These are phyloP conservation scores for Golubevia pallescens DNA, from an alignment of 1,284 basidiomycete species.

Conservation along the genomic window DNA sequence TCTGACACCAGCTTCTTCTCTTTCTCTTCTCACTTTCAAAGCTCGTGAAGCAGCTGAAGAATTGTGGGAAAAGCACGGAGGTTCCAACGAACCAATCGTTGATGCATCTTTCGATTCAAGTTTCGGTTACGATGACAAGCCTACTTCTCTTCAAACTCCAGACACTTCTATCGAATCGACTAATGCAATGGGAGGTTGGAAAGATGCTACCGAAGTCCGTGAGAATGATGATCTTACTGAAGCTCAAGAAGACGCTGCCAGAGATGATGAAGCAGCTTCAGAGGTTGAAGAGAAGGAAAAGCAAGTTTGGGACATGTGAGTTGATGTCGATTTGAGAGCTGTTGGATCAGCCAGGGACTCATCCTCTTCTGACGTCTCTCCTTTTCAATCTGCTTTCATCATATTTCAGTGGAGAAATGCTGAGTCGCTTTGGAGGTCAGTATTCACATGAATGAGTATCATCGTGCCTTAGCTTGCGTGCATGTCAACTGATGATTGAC, in stretches of 20 bases:
- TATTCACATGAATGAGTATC: no score
- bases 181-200: no score
- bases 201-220: no score
- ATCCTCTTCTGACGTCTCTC: neutral
- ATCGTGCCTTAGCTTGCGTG: no score
- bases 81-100: neutral
- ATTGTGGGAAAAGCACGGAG: neutral
- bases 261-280: no score
- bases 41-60: neutral
- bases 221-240: neutral
- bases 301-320: neutral
- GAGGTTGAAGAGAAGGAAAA: neutral
- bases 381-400: neutral
- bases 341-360: neutral
- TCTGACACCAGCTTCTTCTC: neutral
- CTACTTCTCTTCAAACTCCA: no score
- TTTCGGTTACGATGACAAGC: no score
- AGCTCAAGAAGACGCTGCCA: neutral
- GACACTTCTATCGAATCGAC: no score
- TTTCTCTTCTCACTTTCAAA: neutral
- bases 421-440: no score
- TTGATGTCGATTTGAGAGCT: neutral
- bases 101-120: no score
- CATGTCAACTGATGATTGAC: no score
- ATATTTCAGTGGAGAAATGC: no score